A percentile compares a stretch with the other conserved stretches of the same genome.
These are phyloP conservation scores for Quercus lobata DNA, from an alignment of 331 rosid species.

Conservation along the genomic window DNA sequence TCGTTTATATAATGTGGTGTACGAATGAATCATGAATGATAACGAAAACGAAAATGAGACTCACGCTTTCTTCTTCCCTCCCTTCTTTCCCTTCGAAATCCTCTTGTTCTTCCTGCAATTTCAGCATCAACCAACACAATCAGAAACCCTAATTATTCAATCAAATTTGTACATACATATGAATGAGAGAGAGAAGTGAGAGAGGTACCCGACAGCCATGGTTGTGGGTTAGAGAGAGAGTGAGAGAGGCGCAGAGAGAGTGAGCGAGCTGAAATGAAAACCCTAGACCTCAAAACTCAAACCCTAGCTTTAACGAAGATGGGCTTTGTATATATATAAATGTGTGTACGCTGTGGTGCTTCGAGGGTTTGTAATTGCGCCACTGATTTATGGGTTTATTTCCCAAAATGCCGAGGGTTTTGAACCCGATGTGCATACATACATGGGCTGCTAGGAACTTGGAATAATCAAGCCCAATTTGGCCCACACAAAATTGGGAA, in stretches of 20 bases:
- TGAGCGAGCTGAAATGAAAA: background rate
- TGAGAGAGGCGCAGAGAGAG: background rate
- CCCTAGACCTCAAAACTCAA: background rate
- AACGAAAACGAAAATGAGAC: background rate
- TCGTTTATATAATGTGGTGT: background rate
- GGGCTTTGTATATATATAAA: too few relatives aligned
- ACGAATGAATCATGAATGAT: background rate
- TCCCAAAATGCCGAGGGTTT: conserved; percentile 1
- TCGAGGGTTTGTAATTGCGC: background rate
- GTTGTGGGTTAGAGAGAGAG: background rate
- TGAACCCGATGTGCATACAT: too few relatives aligned
- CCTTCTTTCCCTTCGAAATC: conserved; percentile 94
- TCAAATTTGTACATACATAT: background rate
- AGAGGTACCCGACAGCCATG: conserved; percentile 35
- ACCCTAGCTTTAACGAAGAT: background rate
- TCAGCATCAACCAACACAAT: background rate
- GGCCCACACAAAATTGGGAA: background rate
- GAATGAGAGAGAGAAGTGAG: background rate
- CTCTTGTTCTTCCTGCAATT: conserved; percentile 74
- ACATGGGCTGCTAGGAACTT: too few relatives aligned
- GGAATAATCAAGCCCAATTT: background rate
- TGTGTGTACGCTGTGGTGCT: background rate
- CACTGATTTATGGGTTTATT: background rate
- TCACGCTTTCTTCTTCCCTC: conserved; percentile 97
- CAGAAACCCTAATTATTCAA: background rate